Evolutionary conservation across 306 rosid genomes (phyloP).

Genomic region (Gastrolobium villosum): DNA sequence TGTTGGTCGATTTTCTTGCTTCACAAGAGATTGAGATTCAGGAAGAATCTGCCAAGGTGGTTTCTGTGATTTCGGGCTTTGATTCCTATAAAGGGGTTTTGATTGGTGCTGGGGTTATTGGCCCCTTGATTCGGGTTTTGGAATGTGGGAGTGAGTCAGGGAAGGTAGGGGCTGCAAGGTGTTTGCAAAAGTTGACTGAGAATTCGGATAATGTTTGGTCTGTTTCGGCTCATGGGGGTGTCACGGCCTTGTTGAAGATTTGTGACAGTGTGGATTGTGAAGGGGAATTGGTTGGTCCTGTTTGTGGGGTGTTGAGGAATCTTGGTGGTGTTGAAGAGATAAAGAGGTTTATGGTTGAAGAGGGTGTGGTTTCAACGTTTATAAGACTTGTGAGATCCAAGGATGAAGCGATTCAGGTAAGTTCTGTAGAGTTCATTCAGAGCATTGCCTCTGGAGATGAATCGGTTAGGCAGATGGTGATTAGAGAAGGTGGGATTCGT

Average conservation of each 20-base stretch:
- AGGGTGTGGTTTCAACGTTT: conserved; percentile 70
- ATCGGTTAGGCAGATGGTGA: conserved; percentile 55
- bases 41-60: conserved; percentile 66
- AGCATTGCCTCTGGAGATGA: conserved; percentile 78
- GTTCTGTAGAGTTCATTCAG: conserved; percentile 69
- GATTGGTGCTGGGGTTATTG: conserved; percentile 68
- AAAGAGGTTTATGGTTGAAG: conserved; percentile 85
- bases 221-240: conserved; percentile 93
- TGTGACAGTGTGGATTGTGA: conserved; percentile 57
- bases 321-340: conserved; percentile 82
- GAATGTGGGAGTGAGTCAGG: conserved; percentile 73
- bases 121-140: conserved; percentile 74
- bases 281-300: conserved; percentile 67
- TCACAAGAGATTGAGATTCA: conserved; percentile 69
- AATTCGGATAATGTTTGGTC: conserved; percentile 92
- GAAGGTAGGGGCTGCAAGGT: conserved; percentile 60
- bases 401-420: conserved; percentile 74
- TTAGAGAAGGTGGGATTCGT: conserved; percentile 79
- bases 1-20: conserved; percentile 66
- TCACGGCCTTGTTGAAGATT: conserved; percentile 73
- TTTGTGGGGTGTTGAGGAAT: conserved; percentile 81
- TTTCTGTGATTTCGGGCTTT: conserved; percentile 65
- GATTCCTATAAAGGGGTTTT: conserved; percentile 62
- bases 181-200: conserved; percentile 76
- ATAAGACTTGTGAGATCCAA: conserved; percentile 61